Evolutionary conservation across 2,329 filamentous ascomycete species (phyloP).

Genomic region (Claviceps spartinae): DNA sequence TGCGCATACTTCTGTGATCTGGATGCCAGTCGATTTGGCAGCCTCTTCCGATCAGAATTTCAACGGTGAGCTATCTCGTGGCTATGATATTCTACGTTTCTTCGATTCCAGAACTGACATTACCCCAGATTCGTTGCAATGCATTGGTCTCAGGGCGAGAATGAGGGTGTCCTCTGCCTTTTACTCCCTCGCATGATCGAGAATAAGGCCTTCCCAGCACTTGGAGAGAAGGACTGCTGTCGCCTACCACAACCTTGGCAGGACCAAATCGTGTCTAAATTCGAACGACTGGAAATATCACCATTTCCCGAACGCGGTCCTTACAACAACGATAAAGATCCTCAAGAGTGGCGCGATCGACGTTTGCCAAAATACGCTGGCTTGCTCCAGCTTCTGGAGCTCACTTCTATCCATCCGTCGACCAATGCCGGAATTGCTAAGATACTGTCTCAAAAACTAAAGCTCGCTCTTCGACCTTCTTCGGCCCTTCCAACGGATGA

Average conservation of each 20-base stretch:
- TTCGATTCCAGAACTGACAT: slow-evolving; percentile 8
- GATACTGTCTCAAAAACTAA: slow-evolving; percentile 51
- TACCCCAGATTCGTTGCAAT: slow-evolving; percentile 58
- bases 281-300: slow-evolving; percentile 49
- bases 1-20: slow-evolving; percentile 70
- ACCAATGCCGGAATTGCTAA: slow-evolving; percentile 53
- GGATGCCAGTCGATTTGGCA: slow-evolving; percentile 59
- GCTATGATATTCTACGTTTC: background rate
- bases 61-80: slow-evolving; percentile 48
- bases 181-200: slow-evolving; percentile 52
- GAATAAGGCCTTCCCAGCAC: slow-evolving; percentile 38
- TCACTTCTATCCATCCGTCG: slow-evolving; percentile 50
- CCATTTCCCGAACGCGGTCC: slow-evolving; percentile 51
- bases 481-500: slow-evolving; percentile 46
- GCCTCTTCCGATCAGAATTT: slow-evolving; percentile 66
- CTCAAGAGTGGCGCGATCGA: slow-evolving; percentile 46
- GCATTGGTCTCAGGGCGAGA: slow-evolving; percentile 53
- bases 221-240: slow-evolving; percentile 39
- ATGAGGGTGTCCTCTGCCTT: slow-evolving; percentile 57
- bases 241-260: slow-evolving; percentile 56
- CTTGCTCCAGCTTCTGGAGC: slow-evolving; percentile 48
- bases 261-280: slow-evolving; percentile 55
- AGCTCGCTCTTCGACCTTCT: slow-evolving; percentile 48
- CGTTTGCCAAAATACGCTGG: slow-evolving; percentile 56
- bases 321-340: slow-evolving; percentile 49